Base-by-base conservation (phyloP, 2,329 filamentous ascomycete species). In the Diaporthe sp. region DNA sequence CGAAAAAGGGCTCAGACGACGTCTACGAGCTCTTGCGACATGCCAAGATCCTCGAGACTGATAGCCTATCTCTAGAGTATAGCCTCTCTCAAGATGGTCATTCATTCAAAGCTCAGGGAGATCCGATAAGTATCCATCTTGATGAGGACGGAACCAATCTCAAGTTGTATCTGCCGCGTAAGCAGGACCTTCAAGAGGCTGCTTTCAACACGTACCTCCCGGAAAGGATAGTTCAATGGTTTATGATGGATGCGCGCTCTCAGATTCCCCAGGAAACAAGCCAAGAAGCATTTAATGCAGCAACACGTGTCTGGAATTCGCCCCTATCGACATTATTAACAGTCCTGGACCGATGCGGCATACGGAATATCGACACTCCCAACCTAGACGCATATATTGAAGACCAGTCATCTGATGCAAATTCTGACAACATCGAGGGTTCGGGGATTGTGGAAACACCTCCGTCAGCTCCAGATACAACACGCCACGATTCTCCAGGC, bases 131-230 rank as follows among this genome's bases (percentile, higher is more conserved):
- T 1, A 45, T 82, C 3, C 82, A 84, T 9, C 77, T 85, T n/a
- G 76, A 79, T 0, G 82, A 84, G 12, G 67, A 73, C 0, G 25
- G 66, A 0, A 71, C 33, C 0, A 17, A 35, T 0, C 75, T 84
- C 5, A 77, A 75, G 4, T 68, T 85, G 0, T 85, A 82, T n/a
- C 72, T 86, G 0, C 84, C 84, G 0, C 76, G 75, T 5, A 68
- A 80, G 13, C 77, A 76, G 17, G 75, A 78, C 13, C 60, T 74
- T 0, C 84, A 82, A 61, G 76, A 80, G 7, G 76, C 80, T 8
- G 81, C 78, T 68, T 84, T 82, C 75, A 76, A 73, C 15, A 77
- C 76, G 0, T 40, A 67, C 0, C 80, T 85, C 2, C 78, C 82
- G 0, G 70, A 76, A 8, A 78, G 74, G 1, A 77, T 86, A 2